These are phyloP conservation scores for Fraxinus greggii DNA, from an alignment of 305 asterid genomes.

Conservation along the genomic window DNA sequence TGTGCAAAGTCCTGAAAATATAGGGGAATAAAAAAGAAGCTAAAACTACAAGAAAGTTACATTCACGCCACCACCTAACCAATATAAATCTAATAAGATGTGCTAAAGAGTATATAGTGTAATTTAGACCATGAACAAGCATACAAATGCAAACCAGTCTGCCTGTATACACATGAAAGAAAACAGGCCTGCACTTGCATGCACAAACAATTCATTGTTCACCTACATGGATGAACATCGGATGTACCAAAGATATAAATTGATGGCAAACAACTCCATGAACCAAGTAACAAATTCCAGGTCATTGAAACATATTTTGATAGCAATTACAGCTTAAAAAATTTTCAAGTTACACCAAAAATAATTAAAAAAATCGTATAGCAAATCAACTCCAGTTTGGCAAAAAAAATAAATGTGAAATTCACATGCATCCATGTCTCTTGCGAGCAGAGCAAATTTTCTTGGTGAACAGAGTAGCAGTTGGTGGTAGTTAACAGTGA, in stretches of 20 bases:
- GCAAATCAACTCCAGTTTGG: not conserved
- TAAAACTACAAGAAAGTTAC: constrained; percentile 21
- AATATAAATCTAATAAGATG: not conserved
- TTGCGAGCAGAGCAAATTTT: not conserved
- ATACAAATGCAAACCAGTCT: not conserved
- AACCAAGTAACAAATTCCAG: not conserved
- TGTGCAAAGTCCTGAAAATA: constrained; percentile 14
- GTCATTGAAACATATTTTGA: not conserved
- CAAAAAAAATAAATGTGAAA: not conserved
- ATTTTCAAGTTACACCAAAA: not conserved
- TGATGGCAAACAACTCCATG: not conserved
- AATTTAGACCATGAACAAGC: not conserved
- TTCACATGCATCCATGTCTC: not conserved
- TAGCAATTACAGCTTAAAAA: not conserved
- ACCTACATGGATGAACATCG: not conserved
- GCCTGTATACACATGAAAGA: not conserved
- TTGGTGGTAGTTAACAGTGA: not conserved
- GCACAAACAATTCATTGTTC: not conserved
- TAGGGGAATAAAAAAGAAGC: constrained; percentile 15
- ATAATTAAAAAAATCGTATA: not conserved
- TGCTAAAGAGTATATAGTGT: not conserved
- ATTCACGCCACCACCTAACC: not conserved
- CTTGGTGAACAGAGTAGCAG: not conserved
- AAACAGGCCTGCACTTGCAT: not conserved
- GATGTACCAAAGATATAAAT: not conserved